Conservation (phyloP, 768 basidiomycete species). For the Psilocybe tampanensis region DNA sequence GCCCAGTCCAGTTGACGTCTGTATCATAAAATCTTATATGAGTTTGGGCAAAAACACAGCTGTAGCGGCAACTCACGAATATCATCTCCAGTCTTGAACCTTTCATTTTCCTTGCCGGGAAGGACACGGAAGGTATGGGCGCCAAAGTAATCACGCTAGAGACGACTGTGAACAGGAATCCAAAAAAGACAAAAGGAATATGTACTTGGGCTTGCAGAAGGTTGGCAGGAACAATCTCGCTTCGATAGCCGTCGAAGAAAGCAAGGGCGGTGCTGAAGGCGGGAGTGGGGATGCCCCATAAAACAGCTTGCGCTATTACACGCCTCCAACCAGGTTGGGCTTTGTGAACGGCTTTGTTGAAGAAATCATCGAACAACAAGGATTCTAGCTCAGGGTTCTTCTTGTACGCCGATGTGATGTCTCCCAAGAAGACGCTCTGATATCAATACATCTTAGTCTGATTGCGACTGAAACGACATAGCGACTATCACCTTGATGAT, state of each 20-base stretch:
- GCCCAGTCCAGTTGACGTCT: slow-evolving; percentile 99
- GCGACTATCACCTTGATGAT: slow-evolving; percentile 82
- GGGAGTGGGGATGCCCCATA: slow-evolving; percentile 97
- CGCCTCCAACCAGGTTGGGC: slow-evolving; percentile 99
- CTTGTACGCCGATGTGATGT: slow-evolving; percentile 88
- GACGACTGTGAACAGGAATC: background rate
- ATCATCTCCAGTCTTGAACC: slow-evolving; percentile 78
- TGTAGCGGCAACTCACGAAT: slow-evolving; percentile 65
- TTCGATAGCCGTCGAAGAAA: slow-evolving; percentile 99
- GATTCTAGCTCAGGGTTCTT: slow-evolving; percentile 88
- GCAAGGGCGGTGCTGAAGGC: slow-evolving; percentile 98
- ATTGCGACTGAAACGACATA: background rate
- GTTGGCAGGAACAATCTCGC: slow-evolving; percentile 92
- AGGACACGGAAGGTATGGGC: slow-evolving; percentile 97
- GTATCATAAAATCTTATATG: slow-evolving; percentile 2
- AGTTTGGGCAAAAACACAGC: background rate
- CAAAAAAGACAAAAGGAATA: background rate
- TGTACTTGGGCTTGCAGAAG: slow-evolving; percentile 89
- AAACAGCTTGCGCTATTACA: slow-evolving; percentile 91
- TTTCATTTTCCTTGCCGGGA: slow-evolving; percentile 87
- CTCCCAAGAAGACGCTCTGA: slow-evolving; percentile 87
- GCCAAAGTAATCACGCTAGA: slow-evolving; percentile 96
- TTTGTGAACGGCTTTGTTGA: slow-evolving; percentile 92
- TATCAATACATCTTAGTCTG: background rate
- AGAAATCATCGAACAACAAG: slow-evolving; percentile 95